Percentiles rank a stretch among this genome's conserved stretches.
phyloP scores from a whole-genome alignment of 78 protist species.

The Planoprotostelium fungivorum region DNA sequence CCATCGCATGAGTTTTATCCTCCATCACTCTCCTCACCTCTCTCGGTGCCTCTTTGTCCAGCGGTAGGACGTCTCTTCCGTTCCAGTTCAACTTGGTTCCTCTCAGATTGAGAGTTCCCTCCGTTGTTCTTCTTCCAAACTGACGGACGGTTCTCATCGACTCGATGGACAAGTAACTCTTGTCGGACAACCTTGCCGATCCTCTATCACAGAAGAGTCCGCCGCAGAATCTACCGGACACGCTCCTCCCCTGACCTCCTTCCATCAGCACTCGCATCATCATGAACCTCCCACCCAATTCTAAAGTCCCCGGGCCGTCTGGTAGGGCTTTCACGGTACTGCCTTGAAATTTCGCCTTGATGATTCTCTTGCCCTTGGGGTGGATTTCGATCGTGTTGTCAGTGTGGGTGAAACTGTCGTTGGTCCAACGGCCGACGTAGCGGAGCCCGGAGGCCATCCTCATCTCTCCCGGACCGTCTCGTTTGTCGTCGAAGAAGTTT shows the following conservation, averaged over 20 bases:
- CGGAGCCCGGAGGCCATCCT: neutral
- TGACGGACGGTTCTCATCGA: neutral
- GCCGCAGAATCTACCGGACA: neutral
- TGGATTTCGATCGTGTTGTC: neutral
- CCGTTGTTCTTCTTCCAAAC: neutral
- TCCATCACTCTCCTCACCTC: neutral
- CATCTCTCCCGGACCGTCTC: neutral
- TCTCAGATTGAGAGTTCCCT: neutral
- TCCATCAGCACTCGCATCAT: neutral
- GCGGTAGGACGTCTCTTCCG: neutral
- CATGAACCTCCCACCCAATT: neutral
- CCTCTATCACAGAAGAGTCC: neutral
- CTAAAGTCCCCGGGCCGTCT: neutral
- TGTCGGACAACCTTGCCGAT: neutral
- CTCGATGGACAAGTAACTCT: neutral
- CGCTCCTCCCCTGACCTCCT: neutral
- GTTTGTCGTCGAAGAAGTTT: neutral
- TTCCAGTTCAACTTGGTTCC: neutral
- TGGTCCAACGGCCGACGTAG: neutral
- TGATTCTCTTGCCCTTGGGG: neutral
- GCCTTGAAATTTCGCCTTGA: neutral
- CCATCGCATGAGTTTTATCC: neutral
- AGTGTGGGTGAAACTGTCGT: neutral
- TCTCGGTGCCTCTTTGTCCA: neutral
- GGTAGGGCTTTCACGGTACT: neutral